These are phyloP conservation scores for Sclerotinia spermophila DNA, from an alignment of 2,329 filamentous ascomycete species.

Conservation along the genomic window DNA sequence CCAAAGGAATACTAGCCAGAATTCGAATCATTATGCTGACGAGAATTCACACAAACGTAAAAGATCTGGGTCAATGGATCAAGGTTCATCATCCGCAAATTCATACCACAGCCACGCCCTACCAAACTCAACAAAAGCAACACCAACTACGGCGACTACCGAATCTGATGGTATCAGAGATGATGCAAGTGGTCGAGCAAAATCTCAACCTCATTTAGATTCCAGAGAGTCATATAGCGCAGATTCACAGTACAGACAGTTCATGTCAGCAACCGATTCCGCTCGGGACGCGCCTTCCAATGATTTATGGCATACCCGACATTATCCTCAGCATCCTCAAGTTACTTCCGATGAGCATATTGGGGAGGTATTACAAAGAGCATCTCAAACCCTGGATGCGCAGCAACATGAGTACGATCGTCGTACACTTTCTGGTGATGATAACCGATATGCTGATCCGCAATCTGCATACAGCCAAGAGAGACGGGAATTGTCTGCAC, in stretches of 20 bases:
- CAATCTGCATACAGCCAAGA: conserved; percentile 38
- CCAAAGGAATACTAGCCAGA: conserved; percentile 25
- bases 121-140: conserved; percentile 38
- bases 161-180: conserved; percentile 38
- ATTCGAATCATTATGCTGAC: conserved; percentile 29
- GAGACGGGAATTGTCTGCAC: conserved; percentile 40
- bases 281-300: conserved; percentile 24
- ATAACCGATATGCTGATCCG: conserved; percentile 38
- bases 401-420: conserved; percentile 38
- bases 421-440: conserved; percentile 39
- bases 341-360: conserved; percentile 48
- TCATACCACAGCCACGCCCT: conserved; percentile 39
- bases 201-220: conserved; percentile 41
- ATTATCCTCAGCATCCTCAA: conserved; percentile 45
- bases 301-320: conserved; percentile 33
- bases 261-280: conserved; percentile 28
- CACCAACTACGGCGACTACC: conserved; percentile 33
- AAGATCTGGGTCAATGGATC: conserved; percentile 61
- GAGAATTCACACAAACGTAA: conserved; percentile 61
- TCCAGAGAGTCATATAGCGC: conserved; percentile 29
- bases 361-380: conserved; percentile 49
- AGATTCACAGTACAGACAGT: conserved; percentile 31
- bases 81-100: conserved; percentile 35
- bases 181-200: conserved; percentile 40
- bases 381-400: conserved; percentile 41